These are phyloP conservation scores for Lachnellula cervina DNA, from an alignment of 2,329 filamentous ascomycete species.

Conservation along the genomic window DNA sequence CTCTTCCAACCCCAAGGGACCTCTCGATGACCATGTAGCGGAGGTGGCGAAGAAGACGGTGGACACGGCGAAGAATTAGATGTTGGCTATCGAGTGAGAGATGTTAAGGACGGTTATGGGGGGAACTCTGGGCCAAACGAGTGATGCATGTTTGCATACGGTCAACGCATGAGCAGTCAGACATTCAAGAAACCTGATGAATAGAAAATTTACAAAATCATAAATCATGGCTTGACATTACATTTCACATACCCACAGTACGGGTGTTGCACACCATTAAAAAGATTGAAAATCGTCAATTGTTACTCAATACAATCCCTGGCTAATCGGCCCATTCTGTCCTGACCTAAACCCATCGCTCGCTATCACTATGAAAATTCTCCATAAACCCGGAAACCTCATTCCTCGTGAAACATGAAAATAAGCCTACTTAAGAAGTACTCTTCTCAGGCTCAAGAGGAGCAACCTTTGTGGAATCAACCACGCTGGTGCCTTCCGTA, in stretches of 20 bases:
- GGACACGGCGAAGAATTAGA: constrained; percentile 1
- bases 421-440: constrained; percentile 18
- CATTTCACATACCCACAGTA: no score
- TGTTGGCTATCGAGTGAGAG: neutral
- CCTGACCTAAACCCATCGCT: neutral
- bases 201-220: no score
- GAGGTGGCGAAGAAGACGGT: constrained; percentile 40
- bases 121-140: no score
- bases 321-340: neutral
- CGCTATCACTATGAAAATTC: constrained; percentile 4
- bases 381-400: neutral
- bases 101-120: no score
- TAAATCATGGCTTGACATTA: no score
- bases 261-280: no score
- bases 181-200: no score
- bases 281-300: no score
- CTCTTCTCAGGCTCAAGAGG: constrained; percentile 27
- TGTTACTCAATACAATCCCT: neutral
- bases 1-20: constrained; percentile 60
- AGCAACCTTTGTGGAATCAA: constrained; percentile 26
- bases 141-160: no score
- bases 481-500: constrained; percentile 16
- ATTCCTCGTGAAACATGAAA: neutral
- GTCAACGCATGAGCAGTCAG: no score
- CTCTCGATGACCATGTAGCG: constrained; percentile 55